phyloP scores from a whole-genome alignment of 768 basidiomycete species.

The Calvatia gigantea region DNA sequence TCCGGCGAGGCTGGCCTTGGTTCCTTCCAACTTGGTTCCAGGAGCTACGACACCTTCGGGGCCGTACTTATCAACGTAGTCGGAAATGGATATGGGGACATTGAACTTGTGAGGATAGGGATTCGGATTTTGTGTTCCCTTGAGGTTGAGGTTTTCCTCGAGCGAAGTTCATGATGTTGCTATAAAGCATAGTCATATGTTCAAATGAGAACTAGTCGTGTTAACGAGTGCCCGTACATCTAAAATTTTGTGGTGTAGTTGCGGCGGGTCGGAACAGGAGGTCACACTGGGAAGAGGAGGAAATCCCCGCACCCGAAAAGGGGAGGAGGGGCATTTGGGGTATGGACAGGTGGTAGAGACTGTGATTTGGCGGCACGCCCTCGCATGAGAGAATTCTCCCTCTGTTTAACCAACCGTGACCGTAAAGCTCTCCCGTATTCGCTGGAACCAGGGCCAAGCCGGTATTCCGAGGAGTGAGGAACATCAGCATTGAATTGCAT shows the following conservation, averaged over 20 bases:
- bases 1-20: slow-evolving; percentile 73
- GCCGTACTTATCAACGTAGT: slow-evolving; percentile 75
- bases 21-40: slow-evolving; percentile 61
- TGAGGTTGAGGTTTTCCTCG: slow-evolving; percentile 78
- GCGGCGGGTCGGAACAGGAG: slow-evolving; percentile 27
- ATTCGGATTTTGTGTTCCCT: slow-evolving; percentile 80
- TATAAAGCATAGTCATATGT: slow-evolving; percentile 28
- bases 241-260: slow-evolving; percentile 45
- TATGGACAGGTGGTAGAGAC: slow-evolving; percentile 13
- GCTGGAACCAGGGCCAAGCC: background rate
- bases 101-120: slow-evolving; percentile 99
- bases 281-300: slow-evolving; percentile 36
- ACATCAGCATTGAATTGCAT: slow-evolving; percentile 31
- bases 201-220: background rate
- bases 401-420: slow-evolving; percentile 19
- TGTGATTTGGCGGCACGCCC: slow-evolving; percentile 19
- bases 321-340: slow-evolving; percentile 15
- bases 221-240: slow-evolving; percentile 56
- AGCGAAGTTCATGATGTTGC: slow-evolving; percentile 97
- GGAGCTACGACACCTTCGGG: slow-evolving; percentile 63
- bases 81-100: slow-evolving; percentile 70
- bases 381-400: slow-evolving; percentile 17
- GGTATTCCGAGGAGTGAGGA: slow-evolving; percentile 13
- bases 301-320: slow-evolving; percentile 53
- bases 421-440: slow-evolving; percentile 18